Conservation (phyloP, 176 grass and related monocot species). For the Chrysopogon serrulatus region DNA sequence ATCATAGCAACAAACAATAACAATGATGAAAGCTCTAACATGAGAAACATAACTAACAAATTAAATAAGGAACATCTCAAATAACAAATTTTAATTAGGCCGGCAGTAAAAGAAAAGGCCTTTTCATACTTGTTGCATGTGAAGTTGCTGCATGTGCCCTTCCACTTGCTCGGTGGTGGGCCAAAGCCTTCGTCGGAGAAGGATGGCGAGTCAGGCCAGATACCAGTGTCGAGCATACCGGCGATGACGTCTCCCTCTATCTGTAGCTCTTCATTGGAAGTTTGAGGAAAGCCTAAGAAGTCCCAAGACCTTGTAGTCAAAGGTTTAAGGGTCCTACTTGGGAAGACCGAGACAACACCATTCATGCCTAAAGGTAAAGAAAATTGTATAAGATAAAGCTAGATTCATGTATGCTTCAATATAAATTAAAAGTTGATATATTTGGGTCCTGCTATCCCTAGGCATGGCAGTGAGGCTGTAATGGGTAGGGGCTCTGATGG, state of each 20-base stretch:
- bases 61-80: too few relatives aligned
- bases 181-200: slow-evolving; percentile 37
- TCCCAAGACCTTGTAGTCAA: slow-evolving; percentile 58
- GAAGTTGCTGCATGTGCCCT: not conserved
- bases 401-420: too few relatives aligned
- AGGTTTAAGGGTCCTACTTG: not conserved
- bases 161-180: slow-evolving; percentile 34
- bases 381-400: too few relatives aligned
- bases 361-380: not conserved
- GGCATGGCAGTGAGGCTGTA: too few relatives aligned
- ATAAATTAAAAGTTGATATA: too few relatives aligned
- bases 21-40: too few relatives aligned
- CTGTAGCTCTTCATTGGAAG: not conserved
- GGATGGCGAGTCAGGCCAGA: slow-evolving; percentile 36
- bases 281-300: slow-evolving; percentile 28
- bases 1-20: too few relatives aligned
- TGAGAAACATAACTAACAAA: too few relatives aligned
- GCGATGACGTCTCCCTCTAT: slow-evolving; percentile 38
- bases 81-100: too few relatives aligned
- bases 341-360: slow-evolving; percentile 35
- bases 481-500: too few relatives aligned
- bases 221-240: slow-evolving; percentile 37
- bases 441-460: too few relatives aligned
- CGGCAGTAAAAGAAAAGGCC: too few relatives aligned
- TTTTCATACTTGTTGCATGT: not conserved